Evolutionary conservation across 495 filamentous ascomycete species (phyloP).

Genomic region (Annulohypoxylon maeteangense): DNA sequence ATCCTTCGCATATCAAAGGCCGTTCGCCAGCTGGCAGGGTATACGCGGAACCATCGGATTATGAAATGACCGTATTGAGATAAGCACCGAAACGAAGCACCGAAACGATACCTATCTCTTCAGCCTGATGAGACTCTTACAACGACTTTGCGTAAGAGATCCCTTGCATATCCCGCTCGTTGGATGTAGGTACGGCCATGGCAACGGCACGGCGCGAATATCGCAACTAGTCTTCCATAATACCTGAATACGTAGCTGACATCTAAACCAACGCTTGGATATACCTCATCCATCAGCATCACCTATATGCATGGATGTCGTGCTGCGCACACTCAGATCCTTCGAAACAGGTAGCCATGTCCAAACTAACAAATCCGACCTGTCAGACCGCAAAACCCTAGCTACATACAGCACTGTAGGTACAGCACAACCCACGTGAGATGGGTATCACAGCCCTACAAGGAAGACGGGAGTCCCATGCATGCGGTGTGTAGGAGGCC

Average conservation of each 20-base stretch:
- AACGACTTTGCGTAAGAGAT: conserved; percentile 9
- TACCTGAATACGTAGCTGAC: conserved; percentile 1
- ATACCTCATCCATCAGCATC: conserved; percentile 32
- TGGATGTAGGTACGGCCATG: conserved; percentile 13
- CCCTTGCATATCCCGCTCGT: conserved; percentile 11
- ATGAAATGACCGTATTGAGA: neutral
- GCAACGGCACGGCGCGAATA: conserved; percentile 1
- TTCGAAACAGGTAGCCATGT: conserved; percentile 22
- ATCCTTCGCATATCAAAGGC: conserved; percentile 23
- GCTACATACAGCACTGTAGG: conserved; percentile 14
- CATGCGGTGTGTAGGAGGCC: conserved; percentile 18
- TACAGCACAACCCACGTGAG: conserved; percentile 38
- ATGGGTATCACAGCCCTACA: conserved; percentile 39
- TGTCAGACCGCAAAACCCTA: conserved; percentile 14
- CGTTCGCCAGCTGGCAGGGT: neutral
- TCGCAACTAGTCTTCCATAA: no score
- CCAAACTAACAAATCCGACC: conserved; percentile 22
- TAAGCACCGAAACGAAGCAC: conserved; percentile 19
- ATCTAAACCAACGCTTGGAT: conserved; percentile 27
- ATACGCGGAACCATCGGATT: conserved; percentile 15
- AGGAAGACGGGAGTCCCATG: conserved; percentile 18
- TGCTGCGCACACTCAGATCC: conserved; percentile 29
- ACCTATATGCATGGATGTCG: conserved; percentile 37
- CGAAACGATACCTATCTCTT: conserved; percentile 1
- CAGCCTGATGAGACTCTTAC: conserved; percentile 18